Conservation (phyloP, 768 basidiomycete genomes). For the Pholiota conissans region DNA sequence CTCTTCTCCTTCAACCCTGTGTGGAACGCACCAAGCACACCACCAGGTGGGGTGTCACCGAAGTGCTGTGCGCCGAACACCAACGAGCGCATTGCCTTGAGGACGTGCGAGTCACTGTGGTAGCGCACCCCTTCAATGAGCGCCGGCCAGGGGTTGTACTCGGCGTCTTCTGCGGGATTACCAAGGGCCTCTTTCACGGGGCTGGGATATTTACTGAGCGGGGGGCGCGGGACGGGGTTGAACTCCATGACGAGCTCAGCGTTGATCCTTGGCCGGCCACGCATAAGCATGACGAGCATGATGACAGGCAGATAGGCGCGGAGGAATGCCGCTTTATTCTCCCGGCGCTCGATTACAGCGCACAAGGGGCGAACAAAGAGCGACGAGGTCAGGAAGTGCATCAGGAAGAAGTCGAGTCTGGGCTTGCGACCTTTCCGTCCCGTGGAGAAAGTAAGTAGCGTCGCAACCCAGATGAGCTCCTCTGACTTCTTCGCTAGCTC, state of each 20-base stretch:
- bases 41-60: conserved; percentile 39
- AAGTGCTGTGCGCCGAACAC: conserved; percentile 48
- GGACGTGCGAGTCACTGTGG: conserved; percentile 51
- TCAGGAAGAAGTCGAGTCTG: conserved; percentile 57
- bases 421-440: conserved; percentile 47
- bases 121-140: conserved; percentile 46
- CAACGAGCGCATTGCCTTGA: conserved; percentile 50
- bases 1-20: conserved; percentile 19
- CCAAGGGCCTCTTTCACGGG: conserved; percentile 28
- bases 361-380: conserved; percentile 49
- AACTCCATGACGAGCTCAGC: conserved; percentile 46
- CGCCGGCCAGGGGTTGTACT: conserved; percentile 53
- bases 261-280: conserved; percentile 57
- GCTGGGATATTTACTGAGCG: conserved; percentile 13
- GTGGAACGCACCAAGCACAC: conserved; percentile 42
- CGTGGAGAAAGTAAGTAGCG: conserved; percentile 47
- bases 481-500: conserved; percentile 44
- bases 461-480: conserved; percentile 49
- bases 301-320: conserved; percentile 39
- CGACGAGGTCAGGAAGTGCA: conserved; percentile 56
- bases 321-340: conserved; percentile 46
- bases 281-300: conserved; percentile 28
- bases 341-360: conserved; percentile 27
- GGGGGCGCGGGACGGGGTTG: conserved; percentile 40
- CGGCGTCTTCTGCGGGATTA: conserved; percentile 31